Percentiles rank a stretch among this genome's conserved stretches.
Conservation (phyloP, 495 filamentous ascomycete genomes). For the Pyronema omphalodes region DNA sequence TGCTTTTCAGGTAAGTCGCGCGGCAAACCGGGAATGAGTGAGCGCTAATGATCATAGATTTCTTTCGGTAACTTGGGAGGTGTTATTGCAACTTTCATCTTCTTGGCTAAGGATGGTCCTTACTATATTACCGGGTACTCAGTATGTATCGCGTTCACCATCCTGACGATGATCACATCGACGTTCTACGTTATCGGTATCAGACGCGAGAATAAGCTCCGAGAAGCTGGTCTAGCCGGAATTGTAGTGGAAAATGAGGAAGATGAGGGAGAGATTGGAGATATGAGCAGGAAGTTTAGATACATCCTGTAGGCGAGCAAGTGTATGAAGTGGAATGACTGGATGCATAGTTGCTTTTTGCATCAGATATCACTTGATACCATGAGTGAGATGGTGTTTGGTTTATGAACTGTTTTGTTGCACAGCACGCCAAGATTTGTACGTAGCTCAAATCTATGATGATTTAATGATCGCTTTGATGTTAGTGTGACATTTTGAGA, state of each 20-base stretch:
- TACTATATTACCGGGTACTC: constrained; percentile 54
- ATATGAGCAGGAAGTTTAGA: constrained; percentile 30
- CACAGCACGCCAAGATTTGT: too few relatives aligned
- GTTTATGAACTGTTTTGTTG: too few relatives aligned
- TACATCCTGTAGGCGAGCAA: background rate
- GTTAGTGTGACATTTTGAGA: too few relatives aligned
- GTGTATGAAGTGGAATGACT: too few relatives aligned
- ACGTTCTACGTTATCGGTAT: constrained; percentile 42
- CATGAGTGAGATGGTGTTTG: too few relatives aligned
- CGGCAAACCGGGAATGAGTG: too few relatives aligned
- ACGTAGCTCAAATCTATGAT: too few relatives aligned
- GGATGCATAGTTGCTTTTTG: too few relatives aligned
- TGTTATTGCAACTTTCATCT: constrained; percentile 75
- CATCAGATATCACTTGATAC: too few relatives aligned
- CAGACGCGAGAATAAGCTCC: constrained; percentile 44
- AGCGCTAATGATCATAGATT: constrained; percentile 25
- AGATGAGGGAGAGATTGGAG: constrained; percentile 57
- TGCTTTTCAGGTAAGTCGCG: constrained; percentile 46
- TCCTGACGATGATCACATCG: constrained; percentile 43
- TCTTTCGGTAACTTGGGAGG: constrained; percentile 86
- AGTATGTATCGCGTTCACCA: constrained; percentile 59
- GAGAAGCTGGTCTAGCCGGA: constrained; percentile 31
- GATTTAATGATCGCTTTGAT: too few relatives aligned
- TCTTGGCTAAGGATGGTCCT: constrained; percentile 52
- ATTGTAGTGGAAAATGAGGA: constrained; percentile 39